These are phyloP conservation scores for Talaromyces ruber DNA, from an alignment of 495 filamentous ascomycete genomes.

Conservation along the genomic window DNA sequence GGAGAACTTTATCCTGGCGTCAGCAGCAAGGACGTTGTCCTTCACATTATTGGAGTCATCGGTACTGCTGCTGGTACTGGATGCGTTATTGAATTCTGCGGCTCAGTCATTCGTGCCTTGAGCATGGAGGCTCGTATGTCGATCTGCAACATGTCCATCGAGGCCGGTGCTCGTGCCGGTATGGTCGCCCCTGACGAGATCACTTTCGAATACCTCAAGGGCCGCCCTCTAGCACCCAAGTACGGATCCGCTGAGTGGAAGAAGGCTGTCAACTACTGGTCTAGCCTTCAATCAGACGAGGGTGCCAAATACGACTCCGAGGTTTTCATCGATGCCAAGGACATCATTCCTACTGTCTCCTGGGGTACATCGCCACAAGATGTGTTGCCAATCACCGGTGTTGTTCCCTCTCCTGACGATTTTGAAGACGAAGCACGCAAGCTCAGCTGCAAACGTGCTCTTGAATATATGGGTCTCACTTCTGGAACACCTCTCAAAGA, in stretches of 20 bases:
- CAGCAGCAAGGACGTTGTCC: constrained; percentile 92
- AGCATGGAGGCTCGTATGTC: constrained; percentile 99
- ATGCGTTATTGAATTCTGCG: constrained; percentile 93
- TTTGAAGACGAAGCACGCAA: constrained; percentile 72
- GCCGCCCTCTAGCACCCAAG: constrained; percentile 78
- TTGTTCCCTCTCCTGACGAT: constrained; percentile 81
- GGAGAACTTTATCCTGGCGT: constrained; percentile 86
- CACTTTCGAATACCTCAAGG: constrained; percentile 92
- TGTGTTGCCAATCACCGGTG: constrained; percentile 84
- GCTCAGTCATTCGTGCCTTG: constrained; percentile 77
- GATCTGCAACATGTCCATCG: constrained; percentile 99
- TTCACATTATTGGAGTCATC: constrained; percentile 88
- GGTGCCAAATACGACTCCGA: constrained; percentile 82
- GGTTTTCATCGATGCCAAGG: constrained; percentile 80
- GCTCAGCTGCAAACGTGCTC: constrained; percentile 64
- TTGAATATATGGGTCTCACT: constrained; percentile 93
- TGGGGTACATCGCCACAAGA: constrained; percentile 98
- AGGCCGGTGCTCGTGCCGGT: constrained; percentile 89
- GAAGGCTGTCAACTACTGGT: constrained; percentile 83
- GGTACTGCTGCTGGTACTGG: constrained; percentile 94
- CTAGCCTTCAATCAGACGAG: constrained; percentile 71
- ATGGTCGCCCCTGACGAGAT: constrained; percentile 94
- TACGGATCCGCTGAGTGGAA: constrained; percentile 82
- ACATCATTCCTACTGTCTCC: constrained; percentile 87
- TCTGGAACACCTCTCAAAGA: constrained; percentile 86